Evolutionary conservation across 257 asterid genomes (phyloP).

Genomic region (Cruciata laevipes): DNA sequence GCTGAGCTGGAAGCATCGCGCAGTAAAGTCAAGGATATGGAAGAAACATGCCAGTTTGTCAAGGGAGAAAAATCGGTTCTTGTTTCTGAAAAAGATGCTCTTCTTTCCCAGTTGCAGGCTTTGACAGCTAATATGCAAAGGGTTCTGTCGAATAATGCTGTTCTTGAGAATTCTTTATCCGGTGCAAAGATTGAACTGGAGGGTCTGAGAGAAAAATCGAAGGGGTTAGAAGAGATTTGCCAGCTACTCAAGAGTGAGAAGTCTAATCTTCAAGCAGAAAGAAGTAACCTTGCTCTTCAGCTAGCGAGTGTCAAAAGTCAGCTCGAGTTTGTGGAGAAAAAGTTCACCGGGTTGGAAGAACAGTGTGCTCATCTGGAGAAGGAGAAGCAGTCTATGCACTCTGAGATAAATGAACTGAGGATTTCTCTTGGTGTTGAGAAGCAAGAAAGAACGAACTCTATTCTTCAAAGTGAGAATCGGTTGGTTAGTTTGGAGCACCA

Average conservation of each 20-base stretch:
- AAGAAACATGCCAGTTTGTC: slow-evolving; percentile 50
- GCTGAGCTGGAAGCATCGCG: slow-evolving; percentile 50
- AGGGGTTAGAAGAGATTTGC: slow-evolving; percentile 74
- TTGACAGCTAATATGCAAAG: slow-evolving; percentile 71
- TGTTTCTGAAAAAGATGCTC: slow-evolving; percentile 66
- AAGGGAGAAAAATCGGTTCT: slow-evolving; percentile 60
- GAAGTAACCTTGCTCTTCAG: slow-evolving; percentile 43
- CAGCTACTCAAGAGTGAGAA: slow-evolving; percentile 67
- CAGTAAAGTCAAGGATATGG: slow-evolving; percentile 36
- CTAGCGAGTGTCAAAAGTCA: slow-evolving; percentile 57
- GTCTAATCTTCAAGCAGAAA: slow-evolving; percentile 54
- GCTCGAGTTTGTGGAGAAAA: slow-evolving; percentile 52
- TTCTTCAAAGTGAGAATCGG: slow-evolving; percentile 46
- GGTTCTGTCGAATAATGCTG: slow-evolving; percentile 66
- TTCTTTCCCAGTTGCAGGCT: slow-evolving; percentile 63
- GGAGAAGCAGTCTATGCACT: slow-evolving; percentile 59
- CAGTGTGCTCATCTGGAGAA: slow-evolving; percentile 59
- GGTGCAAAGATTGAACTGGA: slow-evolving; percentile 70
- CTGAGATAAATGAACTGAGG: slow-evolving; percentile 52
- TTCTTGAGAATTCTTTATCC: slow-evolving; percentile 66
- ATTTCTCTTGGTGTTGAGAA: slow-evolving; percentile 53
- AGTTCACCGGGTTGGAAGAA: slow-evolving; percentile 60
- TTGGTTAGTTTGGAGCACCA: slow-evolving; percentile 59
- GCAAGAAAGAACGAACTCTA: slow-evolving; percentile 51
- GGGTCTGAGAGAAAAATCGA: slow-evolving; percentile 87